Percentiles rank a stretch among this genome's conserved stretches.
Evolutionary conservation across 495 filamentous ascomycete genomes (phyloP).

Genomic region (Tuber brumale): DNA sequence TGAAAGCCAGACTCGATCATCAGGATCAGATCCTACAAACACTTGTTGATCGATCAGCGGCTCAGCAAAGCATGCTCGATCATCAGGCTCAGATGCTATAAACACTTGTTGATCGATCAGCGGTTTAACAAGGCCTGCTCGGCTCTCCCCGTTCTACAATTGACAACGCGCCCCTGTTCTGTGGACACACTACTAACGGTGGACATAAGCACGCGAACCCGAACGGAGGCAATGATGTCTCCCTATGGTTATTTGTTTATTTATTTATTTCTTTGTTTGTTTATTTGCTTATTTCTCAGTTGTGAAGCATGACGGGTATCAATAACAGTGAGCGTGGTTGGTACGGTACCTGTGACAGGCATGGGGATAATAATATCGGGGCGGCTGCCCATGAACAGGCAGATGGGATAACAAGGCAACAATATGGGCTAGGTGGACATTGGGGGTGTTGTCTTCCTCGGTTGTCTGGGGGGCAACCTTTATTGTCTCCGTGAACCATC

Average conservation of each 20-base stretch:
- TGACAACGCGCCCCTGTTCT: background rate
- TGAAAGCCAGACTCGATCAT: too few species aligned
- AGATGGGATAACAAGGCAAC: too few species aligned
- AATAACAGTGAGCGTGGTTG: background rate
- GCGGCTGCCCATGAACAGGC: too few species aligned
- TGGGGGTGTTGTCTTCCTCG: too few species aligned
- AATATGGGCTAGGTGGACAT: too few species aligned
- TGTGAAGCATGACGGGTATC: background rate
- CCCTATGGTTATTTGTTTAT: background rate
- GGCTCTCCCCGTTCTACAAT: background rate
- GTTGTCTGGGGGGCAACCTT: too few species aligned
- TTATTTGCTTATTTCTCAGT: background rate
- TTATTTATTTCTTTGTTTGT: background rate
- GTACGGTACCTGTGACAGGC: background rate
- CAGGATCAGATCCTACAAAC: too few species aligned
- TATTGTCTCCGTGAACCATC: too few species aligned
- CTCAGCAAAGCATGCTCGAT: too few species aligned
- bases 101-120: too few species aligned
- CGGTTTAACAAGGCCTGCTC: background rate
- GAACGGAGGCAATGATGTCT: background rate
- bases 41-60: background rate
- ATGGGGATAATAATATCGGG: background rate
- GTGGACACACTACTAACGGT: background rate
- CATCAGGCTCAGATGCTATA: too few species aligned
- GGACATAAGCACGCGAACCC: background rate